Evolutionary conservation across 805 yeast species (phyloP).

Genomic region (Saturnispora sekii): DNA sequence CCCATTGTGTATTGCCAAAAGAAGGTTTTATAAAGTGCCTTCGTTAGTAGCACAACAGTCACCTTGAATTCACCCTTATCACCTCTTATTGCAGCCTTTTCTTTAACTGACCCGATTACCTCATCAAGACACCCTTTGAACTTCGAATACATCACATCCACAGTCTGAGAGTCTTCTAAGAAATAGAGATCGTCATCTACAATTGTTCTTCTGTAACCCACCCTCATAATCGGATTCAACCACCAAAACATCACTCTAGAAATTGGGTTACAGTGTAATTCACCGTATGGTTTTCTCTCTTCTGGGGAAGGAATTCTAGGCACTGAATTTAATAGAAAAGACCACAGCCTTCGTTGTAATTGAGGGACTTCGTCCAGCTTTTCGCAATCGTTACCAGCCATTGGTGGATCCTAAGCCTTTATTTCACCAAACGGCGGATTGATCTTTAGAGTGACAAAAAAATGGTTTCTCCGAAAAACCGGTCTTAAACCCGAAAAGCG

Average conservation of each 20-base stretch:
- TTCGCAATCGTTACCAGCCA: no score
- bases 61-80: conserved; percentile 4
- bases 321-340: conserved; percentile 39
- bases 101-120: conserved; percentile 17
- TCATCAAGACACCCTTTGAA: conserved; percentile 29
- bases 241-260: conserved; percentile 54
- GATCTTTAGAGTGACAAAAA: no score
- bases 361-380: no score
- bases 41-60: conserved; percentile 15
- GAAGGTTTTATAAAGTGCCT: conserved; percentile 37
- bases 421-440: no score
- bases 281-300: conserved; percentile 42
- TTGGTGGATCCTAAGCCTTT: no score
- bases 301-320: conserved; percentile 42
- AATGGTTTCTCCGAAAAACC: no score
- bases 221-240: conserved; percentile 52
- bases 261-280: conserved; percentile 32
- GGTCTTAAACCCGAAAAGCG: no score
- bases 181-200: conserved; percentile 51
- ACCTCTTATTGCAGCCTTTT: no score
- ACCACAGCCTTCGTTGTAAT: conserved; percentile 30
- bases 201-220: conserved; percentile 65
- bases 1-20: conserved; percentile 34
- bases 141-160: conserved; percentile 30
- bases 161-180: conserved; percentile 33